Evolutionary conservation across 371 early-diverging fungal species (phyloP).

Genomic region (Mortierella sp.): DNA sequence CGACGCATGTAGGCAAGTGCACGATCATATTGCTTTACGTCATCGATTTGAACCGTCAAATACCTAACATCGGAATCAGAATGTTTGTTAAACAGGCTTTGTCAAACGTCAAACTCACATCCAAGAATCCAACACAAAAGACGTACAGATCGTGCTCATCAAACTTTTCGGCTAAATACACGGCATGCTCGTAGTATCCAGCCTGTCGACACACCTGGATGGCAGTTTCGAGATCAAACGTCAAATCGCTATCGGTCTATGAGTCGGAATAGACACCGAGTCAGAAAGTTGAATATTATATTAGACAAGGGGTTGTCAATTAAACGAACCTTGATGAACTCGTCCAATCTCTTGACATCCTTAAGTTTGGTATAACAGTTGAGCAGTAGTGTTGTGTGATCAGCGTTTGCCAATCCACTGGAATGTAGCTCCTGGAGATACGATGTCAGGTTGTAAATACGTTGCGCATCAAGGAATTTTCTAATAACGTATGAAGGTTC

Average conservation of each 20-base stretch:
- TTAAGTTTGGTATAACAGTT: conserved; percentile 97
- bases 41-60: conserved; percentile 87
- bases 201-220: conserved; percentile 93
- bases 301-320: not conserved
- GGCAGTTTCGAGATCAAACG: conserved; percentile 94
- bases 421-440: conserved; percentile 93
- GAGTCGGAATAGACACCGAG: not conserved
- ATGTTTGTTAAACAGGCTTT: not conserved
- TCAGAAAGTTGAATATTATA: not conserved
- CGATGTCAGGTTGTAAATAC: conserved; percentile 88
- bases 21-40: conserved; percentile 80
- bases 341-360: conserved; percentile 83
- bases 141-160: conserved; percentile 83
- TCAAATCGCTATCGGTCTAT: conserved; percentile 74
- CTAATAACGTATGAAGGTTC: conserved; percentile 96
- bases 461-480: conserved; percentile 95
- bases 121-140: not conserved
- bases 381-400: conserved; percentile 95
- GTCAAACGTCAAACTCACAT: not conserved
- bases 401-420: conserved; percentile 86
- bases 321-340: conserved; percentile 80
- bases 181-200: conserved; percentile 89
- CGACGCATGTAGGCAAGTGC: conserved; percentile 80
- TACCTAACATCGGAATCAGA: conserved; percentile 54
- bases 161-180: conserved; percentile 87